Base-by-base conservation (phyloP, 805 yeast species). In the Jamesozyma lodderae region DNA sequence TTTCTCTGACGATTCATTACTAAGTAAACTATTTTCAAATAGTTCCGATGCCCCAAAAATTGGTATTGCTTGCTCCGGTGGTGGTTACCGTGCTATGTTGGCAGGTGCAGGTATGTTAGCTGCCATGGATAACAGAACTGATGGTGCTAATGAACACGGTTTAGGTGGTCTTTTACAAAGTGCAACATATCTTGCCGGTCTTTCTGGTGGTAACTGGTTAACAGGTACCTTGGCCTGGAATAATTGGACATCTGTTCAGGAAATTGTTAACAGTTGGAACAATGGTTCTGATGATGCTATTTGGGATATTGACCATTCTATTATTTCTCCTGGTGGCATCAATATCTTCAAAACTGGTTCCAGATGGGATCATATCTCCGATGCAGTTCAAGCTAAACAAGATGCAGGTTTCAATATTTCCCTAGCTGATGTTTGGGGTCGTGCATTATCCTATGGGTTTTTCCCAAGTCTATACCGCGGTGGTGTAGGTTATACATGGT, bases 1-100 rank as follows among this genome's bases (percentile, higher is more conserved):
- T 23, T 45, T 51, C 15, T 38, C 53, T 14, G 38, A 55, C 7
- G 47, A 45, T 21, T 37, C 36, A n/a, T 24, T 43, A 2, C 22
- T 49, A 2, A 45, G 48, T 23, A 33, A 37, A 23, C 38, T 60
- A 20, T 55, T 59, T 38, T 43, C 46, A 8, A 45, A 45, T 32
- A 42, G 43, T 11, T 55, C 59, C 10, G 66, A 69, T 35, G 43
- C 41, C 23, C 60, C 62, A 40, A 66, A 70, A 36, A 65, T 81
- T 36, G 87, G 76, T 4, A 47, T 73, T 22, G 79, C 87, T 10
- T 76, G 79, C 45, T 70, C 84, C 11, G 95, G 95, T 35, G 96
- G 96, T 55, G 95, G 96, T 4, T 86, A 83, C 59, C 71, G 96
- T 45, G 94, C 96, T 29, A 84, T 87, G 85, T 63, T 86, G 33